phyloP scores from a whole-genome alignment of 108 stramenopile genomes.

The Nannochloropsis gaditana region DNA sequence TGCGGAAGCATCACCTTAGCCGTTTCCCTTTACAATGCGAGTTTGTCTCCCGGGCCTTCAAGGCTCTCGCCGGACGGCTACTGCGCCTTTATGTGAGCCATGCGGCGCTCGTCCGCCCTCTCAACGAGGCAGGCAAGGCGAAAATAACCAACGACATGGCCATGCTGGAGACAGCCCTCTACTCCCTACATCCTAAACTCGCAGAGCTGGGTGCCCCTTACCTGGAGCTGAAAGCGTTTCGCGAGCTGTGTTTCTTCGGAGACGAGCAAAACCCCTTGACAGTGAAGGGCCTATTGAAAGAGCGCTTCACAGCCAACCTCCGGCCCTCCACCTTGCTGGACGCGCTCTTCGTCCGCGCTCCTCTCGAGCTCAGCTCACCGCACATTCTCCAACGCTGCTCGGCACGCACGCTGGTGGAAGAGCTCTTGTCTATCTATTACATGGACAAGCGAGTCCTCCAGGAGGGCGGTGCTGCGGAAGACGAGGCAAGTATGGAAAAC shows the following conservation, averaged over 20 bases:
- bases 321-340: constrained; percentile 30
- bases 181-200: constrained; percentile 27
- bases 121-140: constrained; percentile 34
- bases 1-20: not conserved
- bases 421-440: constrained; percentile 23
- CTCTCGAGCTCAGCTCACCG: constrained; percentile 34
- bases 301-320: constrained; percentile 38
- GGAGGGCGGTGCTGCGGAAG: constrained; percentile 18
- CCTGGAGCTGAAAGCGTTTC: constrained; percentile 28
- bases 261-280: constrained; percentile 6
- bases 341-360: constrained; percentile 33
- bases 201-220: constrained; percentile 38
- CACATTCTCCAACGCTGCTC: not conserved
- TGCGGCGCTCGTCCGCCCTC: constrained; percentile 33
- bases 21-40: constrained; percentile 17
- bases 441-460: not conserved
- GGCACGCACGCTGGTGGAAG: constrained; percentile 26
- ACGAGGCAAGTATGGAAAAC: not conserved
- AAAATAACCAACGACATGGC: constrained; percentile 40
- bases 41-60: constrained; percentile 26
- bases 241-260: constrained; percentile 29
- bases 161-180: constrained; percentile 36
- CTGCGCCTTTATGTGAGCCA: constrained; percentile 33
- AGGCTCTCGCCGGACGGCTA: constrained; percentile 24
- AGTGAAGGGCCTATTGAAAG: constrained; percentile 26